Percentiles rank a stretch among this genome's conserved stretches.
Conservation (phyloP, 345 rosid genomes). For the Eucalyptus microcorys region DNA sequence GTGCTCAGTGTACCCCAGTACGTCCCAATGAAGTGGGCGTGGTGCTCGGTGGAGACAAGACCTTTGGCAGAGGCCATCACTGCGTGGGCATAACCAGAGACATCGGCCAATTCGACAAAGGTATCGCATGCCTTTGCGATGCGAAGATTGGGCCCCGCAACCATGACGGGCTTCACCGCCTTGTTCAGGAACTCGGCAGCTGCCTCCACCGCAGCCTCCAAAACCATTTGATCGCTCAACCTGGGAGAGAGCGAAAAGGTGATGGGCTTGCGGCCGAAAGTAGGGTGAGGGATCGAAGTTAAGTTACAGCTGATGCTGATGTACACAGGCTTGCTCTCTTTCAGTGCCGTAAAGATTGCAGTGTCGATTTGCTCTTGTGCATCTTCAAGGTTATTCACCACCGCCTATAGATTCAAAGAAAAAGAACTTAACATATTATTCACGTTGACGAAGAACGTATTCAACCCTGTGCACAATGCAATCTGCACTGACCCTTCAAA, state of each 20-base stretch:
- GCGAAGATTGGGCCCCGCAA: conserved; percentile 39
- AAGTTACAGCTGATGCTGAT: conserved; percentile 53
- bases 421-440: not conserved
- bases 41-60: conserved; percentile 33
- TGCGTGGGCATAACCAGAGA: conserved; percentile 34
- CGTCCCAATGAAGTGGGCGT: conserved; percentile 41
- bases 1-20: conserved; percentile 52
- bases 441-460: not conserved
- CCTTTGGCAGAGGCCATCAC: conserved; percentile 59
- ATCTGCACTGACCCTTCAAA: not conserved
- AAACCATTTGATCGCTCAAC: conserved; percentile 36
- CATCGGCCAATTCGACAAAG: conserved; percentile 31
- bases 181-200: conserved; percentile 36
- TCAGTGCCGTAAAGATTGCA: conserved; percentile 35
- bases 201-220: conserved; percentile 48
- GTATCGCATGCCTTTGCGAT: conserved; percentile 34
- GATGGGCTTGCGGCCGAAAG: conserved; percentile 31
- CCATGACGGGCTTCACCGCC: conserved; percentile 52
- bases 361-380: conserved; percentile 47
- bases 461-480: not conserved
- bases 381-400: conserved; percentile 46
- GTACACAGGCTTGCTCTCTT: conserved; percentile 62
- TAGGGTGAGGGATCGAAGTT: conserved; percentile 31
- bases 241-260: conserved; percentile 30
- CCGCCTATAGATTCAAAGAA: conserved; percentile 11